Base-by-base conservation (phyloP, 192 early-diverging fungal species). In the Coemansia umbellata region DNA sequence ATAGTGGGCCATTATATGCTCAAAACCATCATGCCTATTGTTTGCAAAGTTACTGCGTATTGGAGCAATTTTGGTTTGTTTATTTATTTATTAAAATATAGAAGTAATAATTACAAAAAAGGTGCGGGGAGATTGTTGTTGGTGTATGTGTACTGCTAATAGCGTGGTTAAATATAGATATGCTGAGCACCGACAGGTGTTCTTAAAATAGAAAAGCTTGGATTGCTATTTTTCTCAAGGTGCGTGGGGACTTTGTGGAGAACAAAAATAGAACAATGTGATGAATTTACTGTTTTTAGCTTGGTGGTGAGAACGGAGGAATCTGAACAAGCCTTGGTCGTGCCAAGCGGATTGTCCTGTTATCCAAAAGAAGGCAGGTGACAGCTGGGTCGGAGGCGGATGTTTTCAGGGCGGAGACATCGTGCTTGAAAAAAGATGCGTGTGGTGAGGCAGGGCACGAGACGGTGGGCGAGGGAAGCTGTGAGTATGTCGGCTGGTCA, bases 291-390 rank as follows among this genome's bases (percentile, higher is more conserved):
- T 49, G 5, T 49, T 49, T 35, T 49, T 48, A 47, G 37, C 47
- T 49, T 36, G 35, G 11, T 63, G 42, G 8, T 49, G 26, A 21
- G 4, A 39, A 43, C 5, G 48, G 30, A 19, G 27, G 5, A 14
- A 74, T 74, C 28, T 58, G 55, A 8, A 74, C 50, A 11, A 74
- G 55, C n/a, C 59, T 60, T 22, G 70, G 70, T 23, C 70, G 63
- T 3, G 70, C 70, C 28, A 74, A 37, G 17, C 58, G 60, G 5
- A 74, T 56, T 19, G 58, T 66, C 54, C 66, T 74, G 42, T 58
- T 74, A 37, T 61, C 70, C 21, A 74, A 37, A 9, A 74, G 55
- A 35, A 74, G 30, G 18, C 53, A 54, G 13, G 41, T 60, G 40
- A 61, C 48, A n/a, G 43, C 17, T n/a, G 47, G 26, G 37, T 27